Base-by-base conservation (phyloP, 495 filamentous ascomycete genomes). In the Tuber brumale region DNA sequence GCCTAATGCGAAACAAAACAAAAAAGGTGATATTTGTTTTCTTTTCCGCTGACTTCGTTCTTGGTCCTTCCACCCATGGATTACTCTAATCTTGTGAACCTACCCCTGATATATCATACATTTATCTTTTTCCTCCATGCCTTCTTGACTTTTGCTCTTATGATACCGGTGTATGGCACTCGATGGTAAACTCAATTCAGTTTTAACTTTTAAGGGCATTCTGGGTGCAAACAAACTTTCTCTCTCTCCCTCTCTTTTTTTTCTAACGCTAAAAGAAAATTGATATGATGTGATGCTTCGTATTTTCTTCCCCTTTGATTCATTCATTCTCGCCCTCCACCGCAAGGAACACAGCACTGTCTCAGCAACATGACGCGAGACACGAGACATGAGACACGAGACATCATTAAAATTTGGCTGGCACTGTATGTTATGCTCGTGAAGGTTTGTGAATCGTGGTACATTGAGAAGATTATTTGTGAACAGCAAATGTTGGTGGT, bases 31-130 rank as follows among this genome's bases (percentile, higher is more conserved):
- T 19, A 35, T 35, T 35, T 66, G 27, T 66, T 66, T 35, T 66
- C 6, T 4, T 66, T 35, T 66, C 6, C 5, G 12, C 57, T 10
- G 10, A 61, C 51, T 35, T 35, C 27, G 57, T 27, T 57, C 51
- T 57, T 9, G n/a, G 51, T 18, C 57, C 57, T 66, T 66, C 57
- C 27, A 18, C 18, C 27, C 31, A 35, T 19, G 57, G 31, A 66
- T 66, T 66, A 66, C 57, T 66, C 57, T 66, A 66, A 66, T 66
- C 57, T 66, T 66, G 18, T 66, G 57, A 35, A 35, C 57, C 31
- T 66, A 35, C 12, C 57, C 31, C 27, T 66, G 57, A 35, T 35
- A 61, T 61, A 35, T 66, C 14, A 35, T 66, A 35, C 5, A 35
- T 35, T 66, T 66, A 18, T 66, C 57, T 35, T 35, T 66, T 66